Evolutionary conservation across 371 early-diverging fungal species (phyloP), one percentile per base, ranked within the genome.

Genomic region (Mucor ambiguus): DNA sequence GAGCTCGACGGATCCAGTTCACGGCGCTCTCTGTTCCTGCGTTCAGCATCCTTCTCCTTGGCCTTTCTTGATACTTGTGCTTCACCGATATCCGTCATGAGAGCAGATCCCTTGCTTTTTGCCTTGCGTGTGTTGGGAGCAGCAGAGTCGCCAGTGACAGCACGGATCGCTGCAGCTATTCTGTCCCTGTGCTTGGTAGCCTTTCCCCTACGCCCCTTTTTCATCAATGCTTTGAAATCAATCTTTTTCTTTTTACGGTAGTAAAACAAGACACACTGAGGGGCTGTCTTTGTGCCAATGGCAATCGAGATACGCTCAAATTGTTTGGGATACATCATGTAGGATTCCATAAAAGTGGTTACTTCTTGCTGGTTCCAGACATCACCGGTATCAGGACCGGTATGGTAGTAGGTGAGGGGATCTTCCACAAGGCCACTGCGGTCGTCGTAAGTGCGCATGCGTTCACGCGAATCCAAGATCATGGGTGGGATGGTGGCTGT

Each of bases 191-290:
- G 73, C 37, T 77, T 80, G 11, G 66, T 74, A 1, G 71, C 64
- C 52, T 82, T 85, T 18, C 86, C 82, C 16, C 87, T 77, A 11
- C 86, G 74, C 9, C 85, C 85, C 59, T 82, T 81, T 43, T 76
- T 79, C 64, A 83, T 75, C 63, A 95, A 70, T 0, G 85, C 88
- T 79, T 96, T 97, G 67, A 96, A 90, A 46, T 89, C 88, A 37
- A 93, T 85, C 71, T 92, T 89, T 56, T 86, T 87, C 81, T 96
- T 95, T 66, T 94, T 93, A 28, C 95, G 91, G 75, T 98, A 98
- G 72, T 95, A 98, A 58, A 94, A 94, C 37, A 91, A 70, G 7
- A 97, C 94, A 69, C 96, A 96, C 65, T 95, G 95, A 22, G 87
- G 79, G 9, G 91, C 87, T 0, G 90, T 87, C 79, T 98, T 98